These are phyloP conservation scores for Lepraria neglecta DNA, from an alignment of 495 filamentous ascomycete genomes.

Conservation along the genomic window DNA sequence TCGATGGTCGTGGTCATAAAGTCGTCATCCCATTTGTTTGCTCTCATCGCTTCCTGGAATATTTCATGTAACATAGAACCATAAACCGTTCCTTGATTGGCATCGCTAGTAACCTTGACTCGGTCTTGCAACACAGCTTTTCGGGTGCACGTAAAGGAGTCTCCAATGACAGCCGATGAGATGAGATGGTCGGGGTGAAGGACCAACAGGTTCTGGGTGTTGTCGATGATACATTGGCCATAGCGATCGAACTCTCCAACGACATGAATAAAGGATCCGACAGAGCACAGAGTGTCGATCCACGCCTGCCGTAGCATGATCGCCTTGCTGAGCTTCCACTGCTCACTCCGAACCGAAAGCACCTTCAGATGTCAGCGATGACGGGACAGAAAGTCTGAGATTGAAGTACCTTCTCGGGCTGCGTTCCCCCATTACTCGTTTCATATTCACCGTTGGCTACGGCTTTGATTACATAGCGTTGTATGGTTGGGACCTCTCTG, in stretches of 20 bases:
- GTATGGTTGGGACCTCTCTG: conserved; percentile 62
- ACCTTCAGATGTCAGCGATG: conserved; percentile 49
- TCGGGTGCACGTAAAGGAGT: conserved; percentile 83
- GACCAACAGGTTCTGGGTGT: conserved; percentile 76
- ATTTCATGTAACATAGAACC: conserved; percentile 89
- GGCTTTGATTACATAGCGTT: conserved; percentile 72
- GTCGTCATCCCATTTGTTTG: conserved; percentile 69
- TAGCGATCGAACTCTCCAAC: conserved; percentile 67
- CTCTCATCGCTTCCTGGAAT: conserved; percentile 81
- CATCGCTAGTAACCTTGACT: conserved; percentile 75
- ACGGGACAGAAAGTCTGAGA: not conserved
- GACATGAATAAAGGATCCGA: conserved; percentile 72
- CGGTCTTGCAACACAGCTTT: conserved; percentile 89
- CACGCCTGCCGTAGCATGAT: conserved; percentile 80
- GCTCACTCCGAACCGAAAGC: conserved; percentile 68
- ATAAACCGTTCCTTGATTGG: conserved; percentile 73
- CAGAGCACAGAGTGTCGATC: conserved; percentile 67
- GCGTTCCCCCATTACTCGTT: conserved; percentile 52
- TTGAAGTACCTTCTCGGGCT: conserved; percentile 60
- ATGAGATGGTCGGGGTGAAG: conserved; percentile 94
- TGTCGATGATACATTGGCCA: conserved; percentile 67
- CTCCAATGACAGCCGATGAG: conserved; percentile 86
- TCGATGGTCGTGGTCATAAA: conserved; percentile 61
- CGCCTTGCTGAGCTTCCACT: conserved; percentile 53
- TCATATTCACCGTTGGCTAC: conserved; percentile 60